Percentiles rank a stretch among this genome's conserved stretches.
These are phyloP conservation scores for Tulasnella sp. DNA, from an alignment of 768 basidiomycete species.

Conservation along the genomic window DNA sequence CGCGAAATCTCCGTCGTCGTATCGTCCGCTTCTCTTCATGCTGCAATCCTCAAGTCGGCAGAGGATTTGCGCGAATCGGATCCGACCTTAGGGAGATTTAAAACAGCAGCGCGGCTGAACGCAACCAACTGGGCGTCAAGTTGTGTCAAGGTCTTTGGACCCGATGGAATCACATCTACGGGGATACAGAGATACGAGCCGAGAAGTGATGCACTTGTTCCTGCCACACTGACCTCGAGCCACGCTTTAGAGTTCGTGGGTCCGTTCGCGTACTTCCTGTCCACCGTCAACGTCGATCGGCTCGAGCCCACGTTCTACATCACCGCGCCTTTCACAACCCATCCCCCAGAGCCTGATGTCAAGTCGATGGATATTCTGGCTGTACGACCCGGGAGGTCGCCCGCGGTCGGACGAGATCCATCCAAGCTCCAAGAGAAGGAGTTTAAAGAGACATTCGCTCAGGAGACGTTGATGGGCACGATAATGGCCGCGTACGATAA, in stretches of 20 bases:
- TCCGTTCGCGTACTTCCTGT: slow-evolving; percentile 79
- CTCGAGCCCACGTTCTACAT: slow-evolving; percentile 78
- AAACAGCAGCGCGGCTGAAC: slow-evolving; percentile 72
- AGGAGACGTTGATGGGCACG: slow-evolving; percentile 40
- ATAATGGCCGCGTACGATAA: slow-evolving; percentile 64
- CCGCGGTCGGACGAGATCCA: slow-evolving; percentile 29
- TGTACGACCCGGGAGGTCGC: slow-evolving; percentile 57
- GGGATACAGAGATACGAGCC: slow-evolving; percentile 55
- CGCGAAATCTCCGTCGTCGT: slow-evolving; percentile 62
- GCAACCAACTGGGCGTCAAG: slow-evolving; percentile 60
- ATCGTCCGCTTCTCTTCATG: slow-evolving; percentile 75
- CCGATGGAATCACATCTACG: slow-evolving; percentile 22
- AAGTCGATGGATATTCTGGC: slow-evolving; percentile 62
- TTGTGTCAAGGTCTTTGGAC: slow-evolving; percentile 45
- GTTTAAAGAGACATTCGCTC: slow-evolving; percentile 44
- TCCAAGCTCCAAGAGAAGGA: slow-evolving; percentile 8
- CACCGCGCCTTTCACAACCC: slow-evolving; percentile 45
- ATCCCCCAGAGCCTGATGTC: slow-evolving; percentile 32
- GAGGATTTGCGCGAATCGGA: slow-evolving; percentile 57
- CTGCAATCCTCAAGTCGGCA: slow-evolving; percentile 72
- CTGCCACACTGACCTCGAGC: slow-evolving; percentile 25
- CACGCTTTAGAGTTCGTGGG: slow-evolving; percentile 46
- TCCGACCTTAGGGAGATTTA: slow-evolving; percentile 79
- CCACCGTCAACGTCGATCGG: slow-evolving; percentile 73
- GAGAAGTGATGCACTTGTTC: slow-evolving; percentile 36